phyloP scores from a whole-genome alignment of 208 protist species.

The Leptomonas seymouri region DNA sequence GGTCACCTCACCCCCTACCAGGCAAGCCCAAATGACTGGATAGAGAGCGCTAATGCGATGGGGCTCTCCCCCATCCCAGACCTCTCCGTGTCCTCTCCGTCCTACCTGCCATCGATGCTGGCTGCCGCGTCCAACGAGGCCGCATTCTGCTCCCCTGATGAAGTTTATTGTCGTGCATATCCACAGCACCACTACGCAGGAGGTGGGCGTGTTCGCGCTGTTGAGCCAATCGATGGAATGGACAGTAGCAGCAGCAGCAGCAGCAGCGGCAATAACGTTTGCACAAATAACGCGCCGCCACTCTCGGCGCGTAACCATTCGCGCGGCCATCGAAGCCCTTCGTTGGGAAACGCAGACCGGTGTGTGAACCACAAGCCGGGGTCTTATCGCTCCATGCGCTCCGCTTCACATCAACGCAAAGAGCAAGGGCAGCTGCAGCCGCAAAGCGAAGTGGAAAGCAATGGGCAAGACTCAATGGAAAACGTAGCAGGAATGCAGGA shows the following conservation, averaged over 20 bases:
- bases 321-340: background rate
- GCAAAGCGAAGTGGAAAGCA: too few relatives aligned
- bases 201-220: too few relatives aligned
- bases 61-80: background rate
- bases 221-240: too few relatives aligned
- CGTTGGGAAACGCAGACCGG: background rate
- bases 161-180: background rate
- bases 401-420: background rate
- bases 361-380: constrained; percentile 20
- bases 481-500: too few relatives aligned
- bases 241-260: too few relatives aligned
- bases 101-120: background rate
- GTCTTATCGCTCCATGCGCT: constrained; percentile 17
- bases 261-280: background rate
- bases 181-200: too few relatives aligned
- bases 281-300: too few relatives aligned
- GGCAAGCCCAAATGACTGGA: background rate
- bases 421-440: constrained; percentile 2
- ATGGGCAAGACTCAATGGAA: too few relatives aligned
- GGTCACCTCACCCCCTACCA: constrained; percentile 28
- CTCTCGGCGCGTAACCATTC: background rate
- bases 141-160: background rate
- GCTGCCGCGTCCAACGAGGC: background rate
- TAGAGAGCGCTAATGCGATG: constrained; percentile 5
- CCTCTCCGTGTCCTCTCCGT: background rate